Conservation (phyloP, 805 yeast genomes). For the Schwanniomyces vanrijiae region DNA sequence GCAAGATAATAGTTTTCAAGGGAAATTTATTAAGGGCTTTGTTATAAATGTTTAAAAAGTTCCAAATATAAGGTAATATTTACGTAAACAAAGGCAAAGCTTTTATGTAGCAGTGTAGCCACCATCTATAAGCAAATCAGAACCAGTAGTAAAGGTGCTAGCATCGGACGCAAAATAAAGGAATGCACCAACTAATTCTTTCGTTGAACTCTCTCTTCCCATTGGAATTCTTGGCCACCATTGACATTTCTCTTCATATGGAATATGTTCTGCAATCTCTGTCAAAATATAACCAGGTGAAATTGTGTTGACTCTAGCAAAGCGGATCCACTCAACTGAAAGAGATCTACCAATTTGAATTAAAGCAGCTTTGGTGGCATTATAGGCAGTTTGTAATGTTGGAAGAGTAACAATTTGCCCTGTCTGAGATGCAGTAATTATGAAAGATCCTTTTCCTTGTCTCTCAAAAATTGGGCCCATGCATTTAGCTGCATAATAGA, state of each 20-base stretch:
- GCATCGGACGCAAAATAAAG: conserved; percentile 47
- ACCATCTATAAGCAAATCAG: conserved; percentile 46
- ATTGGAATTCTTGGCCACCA: conserved; percentile 44
- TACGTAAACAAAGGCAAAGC: no score
- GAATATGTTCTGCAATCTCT: conserved; percentile 38
- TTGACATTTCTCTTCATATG: conserved; percentile 27
- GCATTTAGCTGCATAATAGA: conserved; percentile 43
- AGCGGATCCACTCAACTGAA: conserved; percentile 50
- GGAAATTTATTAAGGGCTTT: no score
- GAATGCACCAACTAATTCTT: conserved; percentile 47
- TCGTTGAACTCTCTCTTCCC: conserved; percentile 44
- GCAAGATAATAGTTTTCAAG: no score
- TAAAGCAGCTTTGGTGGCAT: conserved; percentile 47
- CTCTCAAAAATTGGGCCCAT: conserved; percentile 40
- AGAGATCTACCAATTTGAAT: conserved; percentile 43
- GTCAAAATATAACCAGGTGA: conserved; percentile 46
- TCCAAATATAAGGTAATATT: no score
- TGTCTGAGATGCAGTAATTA: conserved; percentile 47
- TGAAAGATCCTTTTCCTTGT: conserved; percentile 42
- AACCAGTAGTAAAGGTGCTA: conserved; percentile 44
- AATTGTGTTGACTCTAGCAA: conserved; percentile 42
- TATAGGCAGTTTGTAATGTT: conserved; percentile 46
- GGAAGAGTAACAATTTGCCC: conserved; percentile 48
- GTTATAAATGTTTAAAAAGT: no score
- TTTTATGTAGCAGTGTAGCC: conserved; percentile 43